Evolutionary conservation across 305 asterid species (phyloP).

Genomic region (Fraxinus baroniana): DNA sequence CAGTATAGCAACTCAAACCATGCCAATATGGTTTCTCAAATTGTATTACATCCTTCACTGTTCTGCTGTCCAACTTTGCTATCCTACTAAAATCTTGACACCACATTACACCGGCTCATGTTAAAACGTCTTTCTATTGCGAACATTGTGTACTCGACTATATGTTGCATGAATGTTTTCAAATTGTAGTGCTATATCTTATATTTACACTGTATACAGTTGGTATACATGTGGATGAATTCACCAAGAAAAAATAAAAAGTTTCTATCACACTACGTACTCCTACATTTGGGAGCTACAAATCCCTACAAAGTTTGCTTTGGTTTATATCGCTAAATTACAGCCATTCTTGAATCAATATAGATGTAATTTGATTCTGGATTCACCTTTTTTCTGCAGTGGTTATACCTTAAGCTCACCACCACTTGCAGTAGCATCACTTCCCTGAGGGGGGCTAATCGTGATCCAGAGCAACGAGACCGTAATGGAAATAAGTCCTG

Average conservation of each 20-base stretch:
- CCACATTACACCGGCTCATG: too few relatives aligned
- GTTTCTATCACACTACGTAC: neutral
- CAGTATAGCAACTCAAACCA: too few relatives aligned
- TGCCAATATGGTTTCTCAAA: too few relatives aligned
- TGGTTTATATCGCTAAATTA: neutral
- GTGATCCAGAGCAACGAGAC: conserved; percentile 78
- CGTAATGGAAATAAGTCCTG: conserved; percentile 76
- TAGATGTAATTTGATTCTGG: neutral
- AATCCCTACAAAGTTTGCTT: neutral
- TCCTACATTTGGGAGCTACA: neutral
- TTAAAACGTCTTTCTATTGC: neutral
- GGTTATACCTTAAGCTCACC: conserved; percentile 26
- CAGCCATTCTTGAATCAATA: neutral
- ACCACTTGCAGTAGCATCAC: neutral
- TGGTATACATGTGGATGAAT: neutral
- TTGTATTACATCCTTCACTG: too few relatives aligned
- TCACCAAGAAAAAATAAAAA: neutral
- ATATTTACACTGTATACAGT: neutral
- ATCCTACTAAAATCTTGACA: too few relatives aligned
- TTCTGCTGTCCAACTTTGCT: too few relatives aligned
- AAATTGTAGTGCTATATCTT: neutral
- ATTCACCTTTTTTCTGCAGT: neutral
- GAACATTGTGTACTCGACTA: neutral
- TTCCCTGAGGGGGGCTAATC: conserved; percentile 53
- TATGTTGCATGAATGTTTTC: neutral